These are phyloP conservation scores for Millerozyma acaciae DNA, from an alignment of 805 yeast species.

Conservation along the genomic window DNA sequence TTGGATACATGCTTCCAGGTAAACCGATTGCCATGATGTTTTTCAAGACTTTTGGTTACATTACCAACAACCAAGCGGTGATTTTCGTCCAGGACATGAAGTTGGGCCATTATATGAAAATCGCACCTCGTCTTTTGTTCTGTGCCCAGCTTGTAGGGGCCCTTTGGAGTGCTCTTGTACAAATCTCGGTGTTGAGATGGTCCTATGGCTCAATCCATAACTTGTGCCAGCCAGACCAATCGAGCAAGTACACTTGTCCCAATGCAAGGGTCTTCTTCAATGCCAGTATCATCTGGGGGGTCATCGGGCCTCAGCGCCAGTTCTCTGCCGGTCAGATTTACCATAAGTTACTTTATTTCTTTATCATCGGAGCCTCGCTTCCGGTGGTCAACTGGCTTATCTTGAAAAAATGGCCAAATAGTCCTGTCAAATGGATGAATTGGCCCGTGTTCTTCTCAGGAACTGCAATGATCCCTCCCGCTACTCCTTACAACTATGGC, in stretches of 20 bases:
- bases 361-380: conserved; percentile 33
- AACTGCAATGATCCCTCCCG: conserved; percentile 67
- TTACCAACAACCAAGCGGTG: conserved; percentile 29
- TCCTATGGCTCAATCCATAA: conserved; percentile 30
- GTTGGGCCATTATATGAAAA: conserved; percentile 41
- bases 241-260: conserved; percentile 36
- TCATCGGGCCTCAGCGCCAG: conserved; percentile 24
- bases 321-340: conserved; percentile 20
- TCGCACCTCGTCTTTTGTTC: conserved; percentile 37
- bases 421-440: conserved; percentile 25
- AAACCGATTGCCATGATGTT: conserved; percentile 20
- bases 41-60: conserved; percentile 23
- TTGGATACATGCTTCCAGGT: conserved; percentile 34
- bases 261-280: conserved; percentile 39
- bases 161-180: conserved; percentile 40
- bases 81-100: conserved; percentile 28
- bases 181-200: conserved; percentile 41
- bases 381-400: conserved; percentile 38
- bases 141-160: conserved; percentile 39
- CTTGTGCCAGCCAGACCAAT: conserved; percentile 30
- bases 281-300: conserved; percentile 44
- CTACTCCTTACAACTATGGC: conserved; percentile 65
- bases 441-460: conserved; percentile 44
- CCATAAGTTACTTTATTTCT: conserved; percentile 34
- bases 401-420: conserved; percentile 41